Evolutionary conservation across 495 filamentous ascomycete species (phyloP).

Genomic region (Penicillium lividum): DNA sequence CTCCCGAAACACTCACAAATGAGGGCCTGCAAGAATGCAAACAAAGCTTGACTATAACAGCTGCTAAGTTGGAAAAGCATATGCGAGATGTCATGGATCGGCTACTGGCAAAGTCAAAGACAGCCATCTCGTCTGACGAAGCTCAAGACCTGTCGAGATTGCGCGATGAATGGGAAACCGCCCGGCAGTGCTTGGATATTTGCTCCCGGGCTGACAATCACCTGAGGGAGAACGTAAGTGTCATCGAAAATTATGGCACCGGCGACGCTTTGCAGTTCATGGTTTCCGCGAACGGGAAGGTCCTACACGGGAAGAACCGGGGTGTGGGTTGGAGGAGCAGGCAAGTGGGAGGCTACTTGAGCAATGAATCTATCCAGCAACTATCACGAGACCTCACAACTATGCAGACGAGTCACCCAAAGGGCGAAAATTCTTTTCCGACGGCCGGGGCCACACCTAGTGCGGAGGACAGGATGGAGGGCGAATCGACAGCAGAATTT

Average conservation of each 20-base stretch:
- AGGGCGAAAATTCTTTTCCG: conserved; percentile 15
- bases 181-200: conserved; percentile 39
- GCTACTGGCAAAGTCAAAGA: conserved; percentile 35
- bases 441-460: conserved; percentile 11
- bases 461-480: conserved; percentile 7
- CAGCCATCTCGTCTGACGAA: conserved; percentile 28
- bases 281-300: conserved; percentile 41
- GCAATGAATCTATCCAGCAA: conserved; percentile 38
- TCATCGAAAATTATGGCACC: conserved; percentile 39
- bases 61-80: conserved; percentile 36
- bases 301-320: conserved; percentile 38
- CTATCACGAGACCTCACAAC: conserved; percentile 39
- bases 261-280: conserved; percentile 44
- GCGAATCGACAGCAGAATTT: conserved; percentile 27
- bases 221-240: conserved; percentile 35
- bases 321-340: conserved; percentile 42
- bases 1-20: conserved; percentile 34
- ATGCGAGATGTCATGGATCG: conserved; percentile 35
- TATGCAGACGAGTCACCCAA: conserved; percentile 19
- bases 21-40: conserved; percentile 43
- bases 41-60: conserved; percentile 30
- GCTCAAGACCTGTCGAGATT: conserved; percentile 34
- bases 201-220: conserved; percentile 36
- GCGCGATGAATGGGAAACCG: conserved; percentile 40
- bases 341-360: conserved; percentile 43